Evolutionary conservation across 2,329 filamentous ascomycete species (phyloP).

Genomic region (Gliomastix tumulicola): DNA sequence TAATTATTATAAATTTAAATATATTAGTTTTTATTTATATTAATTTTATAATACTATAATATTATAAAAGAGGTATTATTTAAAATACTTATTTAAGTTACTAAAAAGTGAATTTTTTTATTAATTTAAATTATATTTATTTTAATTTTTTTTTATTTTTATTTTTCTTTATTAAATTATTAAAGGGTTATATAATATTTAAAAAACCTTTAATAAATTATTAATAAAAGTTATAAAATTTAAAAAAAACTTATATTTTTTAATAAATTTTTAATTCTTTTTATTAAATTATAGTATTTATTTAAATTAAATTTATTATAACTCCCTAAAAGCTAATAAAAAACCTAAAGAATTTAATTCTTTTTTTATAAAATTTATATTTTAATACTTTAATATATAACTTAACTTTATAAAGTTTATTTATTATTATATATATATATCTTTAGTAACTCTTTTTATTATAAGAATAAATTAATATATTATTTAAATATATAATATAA

Average conservation of each 20-base stretch:
- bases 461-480: not conserved
- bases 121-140: not conserved
- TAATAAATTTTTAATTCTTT: not conserved
- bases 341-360: not conserved
- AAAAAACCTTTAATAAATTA: not conserved
- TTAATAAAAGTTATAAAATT: not conserved
- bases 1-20: too few relatives aligned
- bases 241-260: not conserved
- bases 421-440: not conserved
- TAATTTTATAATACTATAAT: too few relatives aligned
- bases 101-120: not conserved
- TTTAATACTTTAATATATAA: not conserved
- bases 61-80: too few relatives aligned
- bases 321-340: not conserved
- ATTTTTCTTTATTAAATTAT: not conserved
- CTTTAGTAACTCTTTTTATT: not conserved
- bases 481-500: conserved; percentile 1
- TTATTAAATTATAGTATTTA: conserved; percentile 1
- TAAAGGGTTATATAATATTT: not conserved
- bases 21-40: too few relatives aligned
- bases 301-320: conserved; percentile 1
- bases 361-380: not conserved
- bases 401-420: not conserved
- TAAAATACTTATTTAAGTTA: not conserved
- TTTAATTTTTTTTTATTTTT: not conserved